phyloP scores from a whole-genome alignment of 192 early-diverging fungal genomes.

The Kappamyces sp. region DNA sequence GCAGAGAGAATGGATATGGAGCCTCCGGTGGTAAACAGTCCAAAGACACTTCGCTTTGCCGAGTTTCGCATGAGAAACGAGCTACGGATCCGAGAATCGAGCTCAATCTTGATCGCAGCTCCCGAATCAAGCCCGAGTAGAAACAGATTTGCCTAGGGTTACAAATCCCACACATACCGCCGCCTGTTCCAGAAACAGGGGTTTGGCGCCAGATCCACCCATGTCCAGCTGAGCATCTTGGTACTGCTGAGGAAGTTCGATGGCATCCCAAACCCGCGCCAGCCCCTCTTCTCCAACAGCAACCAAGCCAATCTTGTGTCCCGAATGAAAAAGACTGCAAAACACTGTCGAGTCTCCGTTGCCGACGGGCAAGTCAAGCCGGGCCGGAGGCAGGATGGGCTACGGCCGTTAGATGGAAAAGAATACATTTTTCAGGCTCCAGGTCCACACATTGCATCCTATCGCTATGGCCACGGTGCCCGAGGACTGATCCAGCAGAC shows the following conservation, averaged over 20 bases:
- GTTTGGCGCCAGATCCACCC: background rate
- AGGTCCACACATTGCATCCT: too few relatives aligned
- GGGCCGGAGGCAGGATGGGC: too few relatives aligned
- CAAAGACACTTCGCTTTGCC: too few relatives aligned
- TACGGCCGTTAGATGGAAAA: too few relatives aligned
- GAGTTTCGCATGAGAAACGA: too few relatives aligned
- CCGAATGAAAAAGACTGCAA: constrained; percentile 3
- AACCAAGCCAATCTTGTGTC: background rate
- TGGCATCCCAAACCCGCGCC: constrained; percentile 7
- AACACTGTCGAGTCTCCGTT: constrained; percentile 2
- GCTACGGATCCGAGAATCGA: background rate
- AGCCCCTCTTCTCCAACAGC: constrained; percentile 2
- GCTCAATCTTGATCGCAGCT: background rate
- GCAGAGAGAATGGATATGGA: too few relatives aligned
- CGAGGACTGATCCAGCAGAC: too few relatives aligned
- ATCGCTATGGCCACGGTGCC: too few relatives aligned
- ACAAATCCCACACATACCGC: background rate
- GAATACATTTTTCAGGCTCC: too few relatives aligned
- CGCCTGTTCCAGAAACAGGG: background rate
- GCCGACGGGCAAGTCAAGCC: too few relatives aligned
- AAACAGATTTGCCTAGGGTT: constrained; percentile 2
- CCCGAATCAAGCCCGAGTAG: background rate
- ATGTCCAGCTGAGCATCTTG: background rate
- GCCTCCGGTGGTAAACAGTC: too few relatives aligned
- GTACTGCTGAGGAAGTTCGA: constrained; percentile 1